phyloP scores from a whole-genome alignment of 352 stramenopile genomes.

The Blastocystis sp. region DNA sequence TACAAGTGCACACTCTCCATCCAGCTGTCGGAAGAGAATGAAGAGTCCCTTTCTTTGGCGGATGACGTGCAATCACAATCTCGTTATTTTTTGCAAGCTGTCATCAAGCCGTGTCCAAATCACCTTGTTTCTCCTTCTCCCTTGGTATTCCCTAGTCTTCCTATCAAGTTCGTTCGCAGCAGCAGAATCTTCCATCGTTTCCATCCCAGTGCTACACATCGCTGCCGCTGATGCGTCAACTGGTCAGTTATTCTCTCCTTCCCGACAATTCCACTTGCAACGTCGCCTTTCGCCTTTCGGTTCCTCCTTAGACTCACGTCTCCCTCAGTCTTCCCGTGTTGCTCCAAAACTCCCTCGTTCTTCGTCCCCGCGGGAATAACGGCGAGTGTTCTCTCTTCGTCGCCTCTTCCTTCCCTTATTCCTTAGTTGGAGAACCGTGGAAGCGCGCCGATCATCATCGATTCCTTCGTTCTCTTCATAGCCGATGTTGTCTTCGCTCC shows the following conservation, averaged over 20 bases:
- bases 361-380: neutral
- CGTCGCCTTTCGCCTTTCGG: neutral
- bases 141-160: neutral
- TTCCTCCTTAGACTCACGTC: neutral
- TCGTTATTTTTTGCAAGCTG: neutral
- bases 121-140: neutral
- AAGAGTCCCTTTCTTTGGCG: neutral
- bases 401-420: too few relatives aligned
- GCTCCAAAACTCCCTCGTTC: neutral
- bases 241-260: neutral
- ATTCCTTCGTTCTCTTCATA: neutral
- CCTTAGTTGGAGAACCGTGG: neutral
- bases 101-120: conserved; percentile 14
- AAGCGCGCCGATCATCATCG: neutral
- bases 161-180: neutral
- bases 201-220: neutral
- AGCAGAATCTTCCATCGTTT: neutral
- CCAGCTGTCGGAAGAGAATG: neutral
- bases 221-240: neutral
- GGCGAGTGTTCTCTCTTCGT: too few relatives aligned
- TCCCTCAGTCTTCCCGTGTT: neutral
- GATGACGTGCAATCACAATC: neutral
- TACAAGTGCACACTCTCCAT: neutral
- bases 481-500: neutral
- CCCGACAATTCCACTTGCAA: neutral